These are phyloP conservation scores for Talinum fruticosum DNA, from an alignment of 148 eudicot species.

Conservation along the genomic window DNA sequence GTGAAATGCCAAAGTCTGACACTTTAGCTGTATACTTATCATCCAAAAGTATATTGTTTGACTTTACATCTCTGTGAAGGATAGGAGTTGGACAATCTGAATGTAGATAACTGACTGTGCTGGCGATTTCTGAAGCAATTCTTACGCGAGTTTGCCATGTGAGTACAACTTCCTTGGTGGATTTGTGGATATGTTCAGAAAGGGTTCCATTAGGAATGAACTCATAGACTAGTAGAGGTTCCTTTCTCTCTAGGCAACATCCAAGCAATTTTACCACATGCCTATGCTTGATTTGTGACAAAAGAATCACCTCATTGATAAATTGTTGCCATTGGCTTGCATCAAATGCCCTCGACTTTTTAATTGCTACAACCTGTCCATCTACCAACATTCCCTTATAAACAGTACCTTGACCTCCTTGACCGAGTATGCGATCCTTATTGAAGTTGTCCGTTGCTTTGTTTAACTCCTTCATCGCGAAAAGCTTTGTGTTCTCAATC, in stretches of 20 bases:
- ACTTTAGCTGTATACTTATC: slow-evolving; percentile 34
- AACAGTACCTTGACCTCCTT: slow-evolving; percentile 8
- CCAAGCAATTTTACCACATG: slow-evolving; percentile 9
- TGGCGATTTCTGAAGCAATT: slow-evolving; percentile 35
- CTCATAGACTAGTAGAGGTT: not conserved
- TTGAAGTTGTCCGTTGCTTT: not conserved
- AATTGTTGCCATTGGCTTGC: slow-evolving; percentile 2
- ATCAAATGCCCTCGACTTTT: not conserved
- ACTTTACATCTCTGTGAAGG: slow-evolving; percentile 39
- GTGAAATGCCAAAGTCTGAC: slow-evolving; percentile 42
- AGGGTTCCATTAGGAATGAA: slow-evolving; percentile 2
- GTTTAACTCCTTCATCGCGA: not conserved
- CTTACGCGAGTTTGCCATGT: slow-evolving; percentile 36
- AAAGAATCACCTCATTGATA: slow-evolving; percentile 7
- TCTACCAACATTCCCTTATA: not conserved
- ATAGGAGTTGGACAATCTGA: slow-evolving; percentile 34
- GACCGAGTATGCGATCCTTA: not conserved
- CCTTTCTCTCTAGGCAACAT: not conserved
- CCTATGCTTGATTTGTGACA: slow-evolving; percentile 4
- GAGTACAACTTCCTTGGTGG: slow-evolving; percentile 4
- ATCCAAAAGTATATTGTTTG: slow-evolving; percentile 41
- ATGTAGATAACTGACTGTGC: slow-evolving; percentile 39
- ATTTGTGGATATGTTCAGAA: slow-evolving; percentile 2
- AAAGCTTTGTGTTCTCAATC: not conserved
- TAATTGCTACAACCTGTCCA: not conserved